phyloP scores from a whole-genome alignment of 768 basidiomycete genomes.

The Mycena maculata region DNA sequence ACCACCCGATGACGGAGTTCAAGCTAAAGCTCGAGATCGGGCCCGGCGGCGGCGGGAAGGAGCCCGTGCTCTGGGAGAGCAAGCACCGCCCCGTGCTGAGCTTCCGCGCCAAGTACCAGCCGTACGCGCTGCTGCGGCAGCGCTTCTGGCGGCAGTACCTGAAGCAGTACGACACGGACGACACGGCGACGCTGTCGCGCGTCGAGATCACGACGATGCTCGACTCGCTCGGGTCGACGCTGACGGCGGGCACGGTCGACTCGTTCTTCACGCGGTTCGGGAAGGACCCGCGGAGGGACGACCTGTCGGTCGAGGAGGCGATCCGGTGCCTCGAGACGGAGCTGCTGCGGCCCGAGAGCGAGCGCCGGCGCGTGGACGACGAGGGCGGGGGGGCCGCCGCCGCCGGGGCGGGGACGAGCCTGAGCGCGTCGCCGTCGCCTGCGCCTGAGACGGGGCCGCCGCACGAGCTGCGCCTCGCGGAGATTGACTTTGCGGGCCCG shows the following conservation, averaged over 20 bases:
- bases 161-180: conserved; percentile 90
- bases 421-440: conserved; percentile 71
- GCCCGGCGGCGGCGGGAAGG: conserved; percentile 61
- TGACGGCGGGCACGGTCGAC: conserved; percentile 81
- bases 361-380: conserved; percentile 74
- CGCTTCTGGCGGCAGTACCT: conserved; percentile 92
- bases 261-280: conserved; percentile 81
- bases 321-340: conserved; percentile 90
- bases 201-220: conserved; percentile 95
- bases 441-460: conserved; percentile 53
- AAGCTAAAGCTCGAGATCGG: conserved; percentile 62
- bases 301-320: conserved; percentile 82
- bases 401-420: conserved; percentile 53
- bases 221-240: conserved; percentile 95
- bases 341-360: conserved; percentile 75
- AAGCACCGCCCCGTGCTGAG: conserved; percentile 77
- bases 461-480: conserved; percentile 59
- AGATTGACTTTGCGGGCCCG: conserved; percentile 74
- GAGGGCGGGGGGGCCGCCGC: conserved; percentile 56
- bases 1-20: conserved; percentile 81
- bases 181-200: conserved; percentile 77
- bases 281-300: conserved; percentile 73
- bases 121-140: conserved; percentile 91
- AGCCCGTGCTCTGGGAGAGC: conserved; percentile 71
- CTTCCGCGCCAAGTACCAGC: conserved; percentile 93